These are phyloP conservation scores for Vitis riparia DNA, from an alignment of 164 flowering plant species.

Conservation along the genomic window DNA sequence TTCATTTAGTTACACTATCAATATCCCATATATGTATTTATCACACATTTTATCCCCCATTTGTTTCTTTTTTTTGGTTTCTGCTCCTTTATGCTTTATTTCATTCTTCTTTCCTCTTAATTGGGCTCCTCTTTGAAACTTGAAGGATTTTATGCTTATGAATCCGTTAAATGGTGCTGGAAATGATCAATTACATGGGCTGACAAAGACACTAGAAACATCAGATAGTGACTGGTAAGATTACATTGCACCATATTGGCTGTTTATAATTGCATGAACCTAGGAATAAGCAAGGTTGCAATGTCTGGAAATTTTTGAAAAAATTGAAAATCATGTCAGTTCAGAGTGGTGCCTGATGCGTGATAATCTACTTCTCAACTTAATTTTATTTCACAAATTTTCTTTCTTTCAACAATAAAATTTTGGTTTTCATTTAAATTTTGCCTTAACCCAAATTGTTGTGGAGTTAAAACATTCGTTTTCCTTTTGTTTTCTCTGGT, in stretches of 20 bases:
- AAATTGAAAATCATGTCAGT: background rate
- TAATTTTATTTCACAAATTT: background rate
- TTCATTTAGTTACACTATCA: too few species aligned
- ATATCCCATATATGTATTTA: too few species aligned
- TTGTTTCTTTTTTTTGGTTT: too few species aligned
- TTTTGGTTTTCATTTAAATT: background rate
- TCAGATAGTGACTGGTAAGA: constrained; percentile 44
- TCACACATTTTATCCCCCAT: too few species aligned
- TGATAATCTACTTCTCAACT: background rate
- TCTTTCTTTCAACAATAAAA: background rate
- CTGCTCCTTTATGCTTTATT: too few species aligned
- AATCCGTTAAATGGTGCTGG: constrained; percentile 16
- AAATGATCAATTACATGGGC: constrained; percentile 38
- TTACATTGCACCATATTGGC: background rate
- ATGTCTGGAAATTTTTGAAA: background rate
- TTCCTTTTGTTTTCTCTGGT: background rate
- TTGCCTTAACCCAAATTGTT: background rate
- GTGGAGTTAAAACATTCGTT: background rate
- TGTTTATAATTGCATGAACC: background rate
- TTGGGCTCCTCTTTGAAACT: background rate
- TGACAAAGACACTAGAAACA: constrained; percentile 42
- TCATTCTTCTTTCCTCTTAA: background rate
- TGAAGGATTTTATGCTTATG: constrained; percentile 19
- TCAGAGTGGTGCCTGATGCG: background rate
- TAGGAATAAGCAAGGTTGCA: background rate